Base-by-base conservation (phyloP, 805 yeast genomes). In the Yamadazyma phyllophila region DNA sequence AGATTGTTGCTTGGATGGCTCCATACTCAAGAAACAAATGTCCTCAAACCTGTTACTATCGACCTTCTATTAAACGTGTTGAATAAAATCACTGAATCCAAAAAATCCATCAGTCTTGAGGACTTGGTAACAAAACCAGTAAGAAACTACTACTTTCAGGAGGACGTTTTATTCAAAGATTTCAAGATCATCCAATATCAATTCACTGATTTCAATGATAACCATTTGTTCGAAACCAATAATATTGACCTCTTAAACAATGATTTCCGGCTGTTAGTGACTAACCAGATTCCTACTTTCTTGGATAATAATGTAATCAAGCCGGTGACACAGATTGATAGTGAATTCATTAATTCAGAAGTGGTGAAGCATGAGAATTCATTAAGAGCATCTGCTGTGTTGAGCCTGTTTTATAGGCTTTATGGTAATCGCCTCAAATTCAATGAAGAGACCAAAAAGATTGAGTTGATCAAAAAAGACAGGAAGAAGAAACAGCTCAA, bases 131-230 rank as follows among this genome's bases (percentile, higher is more conserved):
- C 41, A 2, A 67, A 70, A 41, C 85, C 85, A 12, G 51, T 58
- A 7, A 71, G 92, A 60, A 55, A 60, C 2, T 76, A 80, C 45
- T 77, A 76, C 44, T 85, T 83, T 57, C 63, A 69, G 37, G 92
- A 86, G 56, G 94, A 85, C 63, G 80, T 83, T 11, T 62, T 71
- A 16, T 66, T 81, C 51, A 79, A 78, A 48, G 90, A 83, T 49
- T 83, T 81, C 55, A 65, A 70, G 26, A 76, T 84, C 4, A 67
- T 85, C 13, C 75, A 74, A 17, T 73, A 67, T 50, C 74, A 73
- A 43, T 69, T 84, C 45, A 73, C 72, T 42, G 91, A 84, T 57
- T 85, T 83, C 52, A 70, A 82, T 51, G 90, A 85, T 54, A 67
- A 65, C 26, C 66, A 65, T 39, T 62, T 80, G 24, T 76, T 77